Base-by-base conservation (phyloP, 768 basidiomycete species). In the Kwoniella sp. region DNA sequence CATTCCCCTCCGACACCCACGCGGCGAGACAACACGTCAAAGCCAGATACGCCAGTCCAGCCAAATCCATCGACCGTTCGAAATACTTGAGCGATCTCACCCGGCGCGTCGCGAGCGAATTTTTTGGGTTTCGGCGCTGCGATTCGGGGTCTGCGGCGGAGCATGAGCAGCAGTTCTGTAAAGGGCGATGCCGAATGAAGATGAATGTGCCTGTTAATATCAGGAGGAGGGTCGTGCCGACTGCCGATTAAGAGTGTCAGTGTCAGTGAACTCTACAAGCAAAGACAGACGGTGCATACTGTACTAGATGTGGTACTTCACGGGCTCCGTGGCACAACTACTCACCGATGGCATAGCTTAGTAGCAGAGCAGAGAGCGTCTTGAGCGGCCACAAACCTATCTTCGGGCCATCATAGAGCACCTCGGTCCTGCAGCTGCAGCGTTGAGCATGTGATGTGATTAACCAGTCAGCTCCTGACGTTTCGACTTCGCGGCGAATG, bases 11-110 rank as follows among this genome's bases (percentile, higher is more conserved):
- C 30, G 57, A 54, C 7, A 59, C 53, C 51, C 58, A 66, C 25
- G 25, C 30, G 12, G 25, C 45, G 2, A 61, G 22, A 4, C 28
- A 25, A 5, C 37, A 4, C 0, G 23, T 22, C 25, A 68, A 28
- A 1, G 37, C 30, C 51, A 53, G 28, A n/a, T 54, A 53, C 2
- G 23, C 60, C 5, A 63, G 26, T 15, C 23, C 25, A 20, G 52
- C 34, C 17, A 59, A 17, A 38, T 63, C 51, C 66, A 68, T 68
- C n/a, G 31, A 59, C n/a, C 56, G 4, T 25, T 68, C 61, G 41
- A 68, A 68, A 53, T 56, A 63, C 29, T 58, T 55, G 8, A 63
- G 25, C 12, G 34, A 45, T 2, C 51, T 9, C 37, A 25, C 31
- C 25, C 47, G n/a, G 0, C 22, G 29, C 54, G 25, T 20, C 20